Base-by-base conservation (phyloP, 179 eudicot species). In the Dionaea muscipula region DNA sequence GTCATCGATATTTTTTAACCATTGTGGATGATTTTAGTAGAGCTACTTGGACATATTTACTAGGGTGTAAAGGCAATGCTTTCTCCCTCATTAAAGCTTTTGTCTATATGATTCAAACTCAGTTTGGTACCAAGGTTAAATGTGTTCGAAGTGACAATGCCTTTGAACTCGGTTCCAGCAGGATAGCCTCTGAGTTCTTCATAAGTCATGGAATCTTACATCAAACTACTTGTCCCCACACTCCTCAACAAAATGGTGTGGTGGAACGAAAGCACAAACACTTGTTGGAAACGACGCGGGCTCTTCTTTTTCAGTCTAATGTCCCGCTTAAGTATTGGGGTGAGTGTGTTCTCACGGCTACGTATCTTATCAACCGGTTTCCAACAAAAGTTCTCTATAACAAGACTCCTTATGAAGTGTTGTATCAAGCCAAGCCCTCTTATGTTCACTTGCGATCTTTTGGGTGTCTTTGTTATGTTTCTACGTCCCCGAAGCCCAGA, bases 311-410 rank as follows among this genome's bases (percentile, higher is more conserved):
- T 23, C 28, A 54, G 4, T 41, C 47, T 0, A 5, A 8, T 22
- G 7, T 18, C 0, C 46, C 47, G 2, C 6, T 54, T 0, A 0
- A 21, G 3, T 54, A 9, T 12, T 54, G 19, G 58, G 46, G 45
- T 5, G 58, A 35, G 11, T 35, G 19, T 54, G 58, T 54, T 12
- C 58, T 37, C 17, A 22, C 33, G 17, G 46, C 58, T 10, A 23
- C 26, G 5, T 38, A 54, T 22, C 11, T 54, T 4, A 54, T 36
- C 8, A 54, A 38, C 19, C 24, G 46, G 8, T 4, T 36, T 2
- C 45, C 58, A 11, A 0, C n/a, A 0, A 0, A 0, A 9, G 20
- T 53, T 4, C 26, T 54, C 5, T 17, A 37, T 7, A 4, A 15
- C 2, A 21, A 37, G 10, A 18, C 58, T 11, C 58, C 58, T 1